These are phyloP conservation scores for Saccharomyces pastorianus DNA, from an alignment of 1,139 yeast species.

Conservation along the genomic window DNA sequence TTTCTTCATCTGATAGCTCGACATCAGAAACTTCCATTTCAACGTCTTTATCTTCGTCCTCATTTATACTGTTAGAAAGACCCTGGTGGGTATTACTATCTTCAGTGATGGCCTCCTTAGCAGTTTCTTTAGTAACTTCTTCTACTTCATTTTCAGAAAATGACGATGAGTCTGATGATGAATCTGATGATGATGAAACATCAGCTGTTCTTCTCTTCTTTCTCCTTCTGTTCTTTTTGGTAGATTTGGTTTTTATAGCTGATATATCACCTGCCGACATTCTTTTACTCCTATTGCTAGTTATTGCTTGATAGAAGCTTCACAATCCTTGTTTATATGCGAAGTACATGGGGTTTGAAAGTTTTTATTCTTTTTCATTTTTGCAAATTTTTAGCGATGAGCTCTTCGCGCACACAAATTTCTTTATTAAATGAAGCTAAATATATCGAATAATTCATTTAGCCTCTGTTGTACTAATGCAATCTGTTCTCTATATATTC, in stretches of 20 bases:
- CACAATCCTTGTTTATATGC: not conserved
- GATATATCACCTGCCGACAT: slow-evolving; percentile 20
- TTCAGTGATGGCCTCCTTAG: not conserved
- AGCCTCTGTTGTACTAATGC: not conserved
- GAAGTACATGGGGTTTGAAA: not conserved
- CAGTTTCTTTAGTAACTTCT: not conserved
- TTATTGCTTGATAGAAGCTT: not conserved
- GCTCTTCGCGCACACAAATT: not conserved
- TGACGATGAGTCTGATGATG: slow-evolving; percentile 7
- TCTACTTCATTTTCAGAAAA: slow-evolving; percentile 3
- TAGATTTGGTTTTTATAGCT: slow-evolving; percentile 19
- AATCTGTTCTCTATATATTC: not conserved
- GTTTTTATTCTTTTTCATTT: not conserved
- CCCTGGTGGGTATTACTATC: not conserved
- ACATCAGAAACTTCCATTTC: slow-evolving; percentile 21
- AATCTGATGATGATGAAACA: slow-evolving; percentile 36
- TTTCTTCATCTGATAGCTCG: slow-evolving; percentile 36
- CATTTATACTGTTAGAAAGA: not conserved
- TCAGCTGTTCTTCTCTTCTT: slow-evolving; percentile 79
- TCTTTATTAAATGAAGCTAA: not conserved
- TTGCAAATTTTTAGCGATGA: not conserved
- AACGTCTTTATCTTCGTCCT: slow-evolving; percentile 6
- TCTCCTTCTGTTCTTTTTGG: slow-evolving; percentile 39
- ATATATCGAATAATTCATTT: not conserved
- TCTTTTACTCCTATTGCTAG: not conserved